phyloP scores from a whole-genome alignment of 495 filamentous ascomycete genomes.

The Penicillium egyptiacum region DNA sequence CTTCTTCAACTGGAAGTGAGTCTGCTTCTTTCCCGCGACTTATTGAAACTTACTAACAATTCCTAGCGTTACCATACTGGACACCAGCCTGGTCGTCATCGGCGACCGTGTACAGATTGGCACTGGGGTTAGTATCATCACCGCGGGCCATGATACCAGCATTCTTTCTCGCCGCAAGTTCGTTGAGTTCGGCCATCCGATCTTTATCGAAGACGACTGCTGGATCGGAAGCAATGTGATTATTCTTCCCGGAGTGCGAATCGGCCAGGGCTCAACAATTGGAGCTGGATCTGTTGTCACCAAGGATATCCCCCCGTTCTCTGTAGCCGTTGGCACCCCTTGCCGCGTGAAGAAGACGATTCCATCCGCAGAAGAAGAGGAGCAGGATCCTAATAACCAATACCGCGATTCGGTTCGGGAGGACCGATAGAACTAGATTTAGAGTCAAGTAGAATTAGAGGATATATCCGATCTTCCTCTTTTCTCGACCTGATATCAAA shows the following conservation, averaged over 20 bases:
- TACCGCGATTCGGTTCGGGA: conserved; percentile 19
- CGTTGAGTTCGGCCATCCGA: conserved; percentile 70
- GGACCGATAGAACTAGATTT: not conserved
- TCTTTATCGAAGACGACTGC: conserved; percentile 77
- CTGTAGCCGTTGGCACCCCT: conserved; percentile 42
- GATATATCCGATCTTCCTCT: not conserved
- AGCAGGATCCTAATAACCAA: conserved; percentile 20
- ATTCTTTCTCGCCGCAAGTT: conserved; percentile 68
- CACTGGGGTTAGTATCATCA: conserved; percentile 67
- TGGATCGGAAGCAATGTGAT: conserved; percentile 78
- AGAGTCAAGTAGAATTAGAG: not conserved
- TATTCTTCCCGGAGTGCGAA: conserved; percentile 68
- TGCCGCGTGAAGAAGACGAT: conserved; percentile 27
- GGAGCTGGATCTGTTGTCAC: conserved; percentile 50
- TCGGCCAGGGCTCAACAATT: conserved; percentile 47
- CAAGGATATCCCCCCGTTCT: conserved; percentile 45
- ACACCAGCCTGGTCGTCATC: conserved; percentile 72
- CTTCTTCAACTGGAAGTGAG: conserved; percentile 56
- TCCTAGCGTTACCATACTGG: conserved; percentile 58
- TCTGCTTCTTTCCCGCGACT: not conserved
- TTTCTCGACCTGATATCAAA: not conserved
- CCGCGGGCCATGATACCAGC: conserved; percentile 67
- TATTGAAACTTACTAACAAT: not conserved
- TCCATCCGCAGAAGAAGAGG: conserved; percentile 23
- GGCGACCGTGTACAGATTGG: conserved; percentile 75